These are phyloP conservation scores for Xanthoparmelia taractica DNA, from an alignment of 495 filamentous ascomycete species.

Conservation along the genomic window DNA sequence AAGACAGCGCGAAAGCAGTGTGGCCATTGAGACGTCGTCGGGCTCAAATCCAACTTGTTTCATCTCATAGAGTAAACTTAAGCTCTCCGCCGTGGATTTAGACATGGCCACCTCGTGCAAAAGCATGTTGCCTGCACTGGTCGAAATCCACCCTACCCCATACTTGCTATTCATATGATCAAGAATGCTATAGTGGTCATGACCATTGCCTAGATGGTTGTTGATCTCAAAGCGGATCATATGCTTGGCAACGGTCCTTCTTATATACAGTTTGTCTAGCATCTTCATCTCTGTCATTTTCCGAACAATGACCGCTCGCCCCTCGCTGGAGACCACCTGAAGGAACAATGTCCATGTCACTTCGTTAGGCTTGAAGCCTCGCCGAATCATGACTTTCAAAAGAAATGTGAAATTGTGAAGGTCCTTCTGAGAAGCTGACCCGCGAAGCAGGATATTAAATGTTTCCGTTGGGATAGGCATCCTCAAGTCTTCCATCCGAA, in stretches of 20 bases:
- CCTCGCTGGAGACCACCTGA: conserved; percentile 29
- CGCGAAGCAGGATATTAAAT: conserved; percentile 40
- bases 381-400: conserved; percentile 32
- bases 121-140: conserved; percentile 34
- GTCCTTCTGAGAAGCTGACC: conserved; percentile 34
- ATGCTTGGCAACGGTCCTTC: conserved; percentile 9
- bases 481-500: conserved; percentile 31
- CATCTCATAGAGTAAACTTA: conserved; percentile 18
- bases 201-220: conserved; percentile 25
- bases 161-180: conserved; percentile 28
- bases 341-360: conserved; percentile 42
- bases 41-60: conserved; percentile 14
- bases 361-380: conserved; percentile 35
- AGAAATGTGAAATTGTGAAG: conserved; percentile 30
- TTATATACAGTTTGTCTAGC: conserved; percentile 22
- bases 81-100: not conserved
- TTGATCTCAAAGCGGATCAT: conserved; percentile 14
- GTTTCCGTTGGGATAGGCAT: conserved; percentile 31
- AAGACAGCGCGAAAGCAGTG: conserved; percentile 19
- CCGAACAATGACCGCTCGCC: conserved; percentile 31
- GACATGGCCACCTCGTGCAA: conserved; percentile 28
- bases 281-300: conserved; percentile 34
- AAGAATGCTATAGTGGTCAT: conserved; percentile 34
- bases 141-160: conserved; percentile 33
- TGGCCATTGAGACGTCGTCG: conserved; percentile 18